Evolutionary conservation across 805 yeast species (phyloP).

Genomic region (Saturnispora mendoncae): DNA sequence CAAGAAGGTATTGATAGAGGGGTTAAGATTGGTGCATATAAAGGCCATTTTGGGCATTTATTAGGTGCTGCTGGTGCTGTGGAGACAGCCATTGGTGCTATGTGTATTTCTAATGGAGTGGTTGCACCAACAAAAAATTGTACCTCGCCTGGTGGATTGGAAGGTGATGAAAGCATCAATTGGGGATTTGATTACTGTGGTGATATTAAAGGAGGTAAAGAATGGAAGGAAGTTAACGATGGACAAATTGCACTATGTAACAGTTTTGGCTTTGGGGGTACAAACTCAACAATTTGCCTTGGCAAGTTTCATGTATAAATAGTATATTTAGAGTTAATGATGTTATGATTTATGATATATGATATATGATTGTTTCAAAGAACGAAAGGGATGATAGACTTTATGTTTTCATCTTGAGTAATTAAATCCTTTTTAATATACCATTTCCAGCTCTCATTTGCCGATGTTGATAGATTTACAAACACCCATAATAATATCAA

Average conservation of each 20-base stretch:
- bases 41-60: slow-evolving; percentile 89
- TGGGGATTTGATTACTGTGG: slow-evolving; percentile 54
- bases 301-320: slow-evolving; percentile 22
- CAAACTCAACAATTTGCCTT: slow-evolving; percentile 69
- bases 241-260: slow-evolving; percentile 65
- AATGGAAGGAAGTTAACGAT: slow-evolving; percentile 27
- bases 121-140: slow-evolving; percentile 82
- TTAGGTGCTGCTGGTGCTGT: slow-evolving; percentile 96
- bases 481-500: slow-evolving; percentile 31
- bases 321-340: background rate
- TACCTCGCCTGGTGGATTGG: slow-evolving; percentile 40
- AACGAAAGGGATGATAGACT: slow-evolving; percentile 26
- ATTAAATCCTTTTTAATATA: slow-evolving; percentile 1
- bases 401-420: background rate
- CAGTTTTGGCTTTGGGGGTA: slow-evolving; percentile 97
- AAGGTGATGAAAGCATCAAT: slow-evolving; percentile 33
- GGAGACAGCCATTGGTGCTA: slow-evolving; percentile 73
- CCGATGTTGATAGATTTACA: slow-evolving; percentile 46
- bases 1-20: slow-evolving; percentile 25
- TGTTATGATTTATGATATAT: background rate
- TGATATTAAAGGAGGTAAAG: slow-evolving; percentile 21
- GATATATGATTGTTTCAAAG: slow-evolving; percentile 12
- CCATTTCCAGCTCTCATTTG: slow-evolving; percentile 31
- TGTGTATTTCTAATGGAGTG: slow-evolving; percentile 47
- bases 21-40: slow-evolving; percentile 65